Evolutionary conservation across 345 rosid genomes (phyloP), one percentile per base, ranked within the genome.

Genomic region (Sonneratia caseolaris): DNA sequence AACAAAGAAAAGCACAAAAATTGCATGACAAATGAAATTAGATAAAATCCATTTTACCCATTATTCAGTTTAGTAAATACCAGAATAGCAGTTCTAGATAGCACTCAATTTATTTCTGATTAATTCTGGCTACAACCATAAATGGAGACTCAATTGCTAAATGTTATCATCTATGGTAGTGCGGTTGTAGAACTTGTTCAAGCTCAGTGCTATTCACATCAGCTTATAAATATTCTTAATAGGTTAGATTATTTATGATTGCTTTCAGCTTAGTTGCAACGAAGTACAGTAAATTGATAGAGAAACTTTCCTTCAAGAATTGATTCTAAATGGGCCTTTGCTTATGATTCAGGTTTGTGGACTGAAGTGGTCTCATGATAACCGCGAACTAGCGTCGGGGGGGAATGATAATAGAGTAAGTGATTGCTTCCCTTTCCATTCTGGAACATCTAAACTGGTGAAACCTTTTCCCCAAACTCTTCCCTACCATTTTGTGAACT

Each of bases 341-440:
- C 76, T 65, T 79, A 37, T 77, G 64, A 65, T 82, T 5, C 69
- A 90, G 96, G 89, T 96, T 71, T 96, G 99, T 83, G 98, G 99
- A 64, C 82, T 96, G 73, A 96, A 89, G 81, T 96, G 99, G 99
- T 92, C 99, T 70, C 85, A 82, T 77, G 99, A 96, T 81, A 92
- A 96, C 69, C 98, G 96, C 66, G 95, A 96, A 81, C 79, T 96
- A 76, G 99, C 99, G 70, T 96, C 99, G 5, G 99, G 99, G 1
- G 99, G 99, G 70, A 96, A 96, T 66, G 99, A 96, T 80, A 96
- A 96, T 74, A 88, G 82, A 82, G 99, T 96, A 80, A 64, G 87
- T 74, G 43, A 45, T 67, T 13, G 45, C 14, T 21, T 45, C 56
- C 68, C n/a, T 16, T 64, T 72, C 37, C 22, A 14, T 42, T 57